Evolutionary conservation across 495 filamentous ascomycete species (phyloP), one percentile per base, ranked within the genome.

Genomic region (Aspergillus homomorphus): DNA sequence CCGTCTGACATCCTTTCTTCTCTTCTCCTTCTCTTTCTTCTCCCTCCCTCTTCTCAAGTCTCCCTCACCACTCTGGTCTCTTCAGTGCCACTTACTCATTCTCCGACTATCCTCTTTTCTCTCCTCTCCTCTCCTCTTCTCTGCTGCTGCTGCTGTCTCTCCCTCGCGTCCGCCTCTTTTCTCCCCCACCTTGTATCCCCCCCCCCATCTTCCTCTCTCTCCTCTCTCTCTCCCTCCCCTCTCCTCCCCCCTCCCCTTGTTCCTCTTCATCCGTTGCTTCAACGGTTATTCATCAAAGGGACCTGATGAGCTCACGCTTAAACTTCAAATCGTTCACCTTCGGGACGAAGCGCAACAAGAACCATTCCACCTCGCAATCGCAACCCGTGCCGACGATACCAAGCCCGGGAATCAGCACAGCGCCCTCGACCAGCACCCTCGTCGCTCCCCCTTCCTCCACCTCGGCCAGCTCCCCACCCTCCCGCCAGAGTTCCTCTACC

Each of bases 231-330:
- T 41, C 57, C 26, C 30, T 41, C 52, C 14, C 30, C 45, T 56
- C 60, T 53, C 56, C 43, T 60, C 22, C 48, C 24, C 46, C 56
- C n/a, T 59, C 51, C 44, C 54, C 30, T 60, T 62, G 22, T 60
- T 59, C 58, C 51, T 30, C 54, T 53, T 54, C 33, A 38, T 38
- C 33, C 33, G 33, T 56, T 53, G 21, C 52, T 48, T 60, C 53
- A 48, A 56, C 55, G 58, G 63, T 66, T 60, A 64, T 63, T 66
- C 68, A 72, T 58, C 69, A 74, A 5, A 38, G 10, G 68, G 77
- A 77, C 72, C 70, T 73, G 66, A 82, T 83, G 78, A 80, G 69
- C 73, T 74, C 78, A 61, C 71, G 77, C 65, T 75, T 82, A 54
- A 81, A 76, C 65, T 75, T 82, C 58, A 81, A 76, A 66, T 67